These are phyloP conservation scores for Protomyces inouyei DNA, from an alignment of 1,139 yeast genomes.

Conservation along the genomic window DNA sequence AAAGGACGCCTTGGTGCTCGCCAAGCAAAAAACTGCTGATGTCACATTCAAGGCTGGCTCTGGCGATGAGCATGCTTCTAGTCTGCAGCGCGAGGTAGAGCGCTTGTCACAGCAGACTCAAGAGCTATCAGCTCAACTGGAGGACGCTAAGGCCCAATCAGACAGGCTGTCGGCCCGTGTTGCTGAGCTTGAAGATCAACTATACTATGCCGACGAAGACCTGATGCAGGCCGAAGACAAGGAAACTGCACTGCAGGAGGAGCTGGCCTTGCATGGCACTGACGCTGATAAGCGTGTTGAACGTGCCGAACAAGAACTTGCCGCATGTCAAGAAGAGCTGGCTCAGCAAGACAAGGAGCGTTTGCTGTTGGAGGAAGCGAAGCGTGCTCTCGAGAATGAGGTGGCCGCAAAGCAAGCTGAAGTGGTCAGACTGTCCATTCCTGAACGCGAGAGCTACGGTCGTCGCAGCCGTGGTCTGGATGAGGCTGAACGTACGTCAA, in stretches of 20 bases:
- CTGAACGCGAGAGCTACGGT: not conserved
- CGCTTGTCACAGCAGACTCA: constrained; percentile 18
- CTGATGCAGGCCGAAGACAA: not conserved
- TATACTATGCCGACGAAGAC: constrained; percentile 6
- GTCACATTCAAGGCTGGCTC: not conserved
- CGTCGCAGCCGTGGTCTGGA: not conserved
- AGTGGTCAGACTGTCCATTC: not conserved
- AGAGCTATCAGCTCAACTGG: not conserved
- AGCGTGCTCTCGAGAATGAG: not conserved
- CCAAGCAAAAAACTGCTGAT: constrained; percentile 8
- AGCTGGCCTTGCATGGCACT: constrained; percentile 9
- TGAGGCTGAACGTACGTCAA: not conserved
- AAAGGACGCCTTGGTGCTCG: constrained; percentile 14
- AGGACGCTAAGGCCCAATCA: not conserved
- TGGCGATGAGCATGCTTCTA: not conserved
- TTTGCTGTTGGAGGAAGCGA: not conserved
- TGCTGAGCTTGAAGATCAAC: constrained; percentile 14
- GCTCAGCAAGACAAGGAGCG: not conserved
- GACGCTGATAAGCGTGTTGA: not conserved
- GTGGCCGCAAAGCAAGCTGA: not conserved
- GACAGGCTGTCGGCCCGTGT: not conserved
- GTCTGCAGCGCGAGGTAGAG: constrained; percentile 7
- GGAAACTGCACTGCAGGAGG: not conserved
- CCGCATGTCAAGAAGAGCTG: not conserved
- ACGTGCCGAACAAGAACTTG: not conserved